Conservation (phyloP, 176 grass and related monocot species). For the Bromus sterilis region DNA sequence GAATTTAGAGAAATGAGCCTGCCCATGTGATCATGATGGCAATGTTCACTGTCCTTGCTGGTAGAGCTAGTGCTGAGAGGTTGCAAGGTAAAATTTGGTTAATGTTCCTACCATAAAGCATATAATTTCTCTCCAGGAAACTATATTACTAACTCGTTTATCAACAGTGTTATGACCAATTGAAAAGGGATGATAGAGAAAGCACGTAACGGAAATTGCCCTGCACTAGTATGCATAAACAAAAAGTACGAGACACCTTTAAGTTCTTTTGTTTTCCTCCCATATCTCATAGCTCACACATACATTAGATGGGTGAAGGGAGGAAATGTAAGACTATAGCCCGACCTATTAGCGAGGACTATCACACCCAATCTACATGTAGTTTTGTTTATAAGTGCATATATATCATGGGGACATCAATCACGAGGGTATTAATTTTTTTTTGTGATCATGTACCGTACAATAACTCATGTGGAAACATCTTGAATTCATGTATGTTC, state of each 20-base stretch:
- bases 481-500: background rate
- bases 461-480: no score
- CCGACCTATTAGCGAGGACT: background rate
- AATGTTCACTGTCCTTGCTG: background rate
- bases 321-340: background rate
- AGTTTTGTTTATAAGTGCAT: no score
- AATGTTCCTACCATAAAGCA: accelerated
- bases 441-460: no score
- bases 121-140: background rate
- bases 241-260: background rate
- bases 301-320: background rate
- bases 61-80: background rate
- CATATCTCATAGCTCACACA: background rate
- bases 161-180: accelerated
- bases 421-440: no score
- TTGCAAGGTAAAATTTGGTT: background rate
- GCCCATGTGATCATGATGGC: background rate
- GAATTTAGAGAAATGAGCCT: background rate
- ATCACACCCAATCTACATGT: background rate
- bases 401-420: no score
- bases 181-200: background rate
- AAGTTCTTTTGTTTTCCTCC: background rate
- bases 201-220: background rate
- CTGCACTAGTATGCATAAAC: background rate
- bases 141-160: background rate